Evolutionary conservation across 495 filamentous ascomycete species (phyloP), one percentile per base, ranked within the genome.

Genomic region (Astrocystis sublimbata): DNA sequence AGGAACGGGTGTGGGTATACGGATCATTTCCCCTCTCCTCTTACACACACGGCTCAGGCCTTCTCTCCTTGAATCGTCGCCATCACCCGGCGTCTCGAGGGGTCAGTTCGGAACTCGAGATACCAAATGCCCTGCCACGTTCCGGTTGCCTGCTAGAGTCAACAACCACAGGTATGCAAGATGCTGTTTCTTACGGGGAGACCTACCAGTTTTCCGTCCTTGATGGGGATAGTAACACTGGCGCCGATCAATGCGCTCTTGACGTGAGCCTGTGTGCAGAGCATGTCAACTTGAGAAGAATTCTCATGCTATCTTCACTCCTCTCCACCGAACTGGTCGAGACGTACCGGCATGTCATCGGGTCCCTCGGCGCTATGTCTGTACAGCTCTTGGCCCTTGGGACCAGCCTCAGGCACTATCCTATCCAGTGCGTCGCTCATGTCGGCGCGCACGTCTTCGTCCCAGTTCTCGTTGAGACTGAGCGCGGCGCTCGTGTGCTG

Each of bases 51-150:
- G n/a, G 42, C 19, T 73, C 55, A 78, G 56, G 78, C 79, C 81
- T 92, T 93, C 78, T 96, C 89, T 4, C 94, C 94, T 75, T 98
- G 92, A 49, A 98, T 92, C 6, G 94, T 98, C 47, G 94, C 94
- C 35, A 98, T 87, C 24, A 98, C 84, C 70, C 83, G n/a, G n/a
- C n/a, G 89, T 64, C 94, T 80, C 40, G 82, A 79, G 75, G 97
- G 93, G 64, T 83, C 78, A 3, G 84, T 83, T 60, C 94, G 79
- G 73, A 98, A 98, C 75, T 98, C 94, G 65, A 97, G 73, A 71
- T 93, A 93, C 92, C 92, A 98, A 58, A 98, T 92, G 0, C 94
- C 92, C 74, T 90, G 87, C 89, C 86, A 87, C 10, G 81, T 85
- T 9, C 83, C 82, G 6, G 78, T 83, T 1, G 72, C 73, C 77